Evolutionary conservation across 1,139 yeast species (phyloP), one percentile per base, ranked within the genome.

Genomic region (Debaryomyces subglobosus): DNA sequence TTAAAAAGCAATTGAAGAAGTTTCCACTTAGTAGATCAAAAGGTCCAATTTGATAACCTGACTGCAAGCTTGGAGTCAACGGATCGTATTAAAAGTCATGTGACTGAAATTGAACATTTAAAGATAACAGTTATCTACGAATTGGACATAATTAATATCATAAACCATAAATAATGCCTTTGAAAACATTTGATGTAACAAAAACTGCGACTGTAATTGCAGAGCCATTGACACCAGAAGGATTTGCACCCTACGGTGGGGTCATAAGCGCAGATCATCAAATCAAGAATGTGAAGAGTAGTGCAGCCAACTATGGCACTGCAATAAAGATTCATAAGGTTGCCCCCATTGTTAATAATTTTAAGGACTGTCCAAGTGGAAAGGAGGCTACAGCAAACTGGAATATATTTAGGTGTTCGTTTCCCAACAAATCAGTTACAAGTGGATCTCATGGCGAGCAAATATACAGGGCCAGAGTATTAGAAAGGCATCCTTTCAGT

Each of bases 231-330:
- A 74, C 79, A 1, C 79, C 80, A 0, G 74, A 72, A 46, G 59
- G 64, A 10, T 76, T 76, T 59, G 69, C 70, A 3, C 70, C 71
- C 0, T 76, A 62, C 53, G 81, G 81, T 2, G 79, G 79, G 0
- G 78, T 75, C 2, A 67, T 75, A 25, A 72, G 78, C 56, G 79
- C 78, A 3, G 77, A 75, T 55, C 74, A 74, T 50, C 81, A 76
- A 56, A 59, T 75, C 47, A 56, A 64, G 48, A 60, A 63, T 16
- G 67, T 55, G 16, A 50, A 53, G 30, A 58, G 62, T 15, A 68
- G 82, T 12, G 72, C 77, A 20, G 97, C 97, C 5, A 92, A 92
- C 65, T 91, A 92, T 61, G 98, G 97, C n/a, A 91, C 97, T 2
- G 97, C 97, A 1, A 72, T 81, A 4, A 92, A 91, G 60, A 68